Evolutionary conservation across 768 basidiomycete genomes (phyloP).

Genomic region (Termitomyces sp.): DNA sequence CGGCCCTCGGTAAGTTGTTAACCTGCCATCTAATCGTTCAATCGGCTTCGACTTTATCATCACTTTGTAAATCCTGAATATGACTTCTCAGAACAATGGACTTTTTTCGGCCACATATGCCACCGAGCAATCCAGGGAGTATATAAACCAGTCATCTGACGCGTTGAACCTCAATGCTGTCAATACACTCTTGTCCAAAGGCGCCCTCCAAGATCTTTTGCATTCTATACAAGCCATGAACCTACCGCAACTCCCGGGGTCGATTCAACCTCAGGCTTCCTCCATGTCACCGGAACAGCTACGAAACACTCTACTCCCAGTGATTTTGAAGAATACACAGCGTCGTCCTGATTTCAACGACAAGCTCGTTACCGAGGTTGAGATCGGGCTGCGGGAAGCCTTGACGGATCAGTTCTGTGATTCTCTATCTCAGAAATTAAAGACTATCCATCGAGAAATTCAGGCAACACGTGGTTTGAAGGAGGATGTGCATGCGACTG

Average conservation of each 20-base stretch:
- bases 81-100: constrained; percentile 1
- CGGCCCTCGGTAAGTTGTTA: neutral
- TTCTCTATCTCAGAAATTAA: constrained; percentile 22
- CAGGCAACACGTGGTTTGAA: neutral
- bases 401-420: constrained; percentile 27
- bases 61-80: neutral
- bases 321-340: constrained; percentile 18
- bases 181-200: neutral
- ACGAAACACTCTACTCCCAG: constrained; percentile 16
- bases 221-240: constrained; percentile 5
- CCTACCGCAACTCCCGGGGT: neutral
- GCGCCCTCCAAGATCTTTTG: constrained; percentile 2
- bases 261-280: constrained; percentile 2
- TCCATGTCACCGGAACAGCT: constrained; percentile 3
- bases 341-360: constrained; percentile 13
- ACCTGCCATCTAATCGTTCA: neutral
- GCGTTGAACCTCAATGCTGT: neutral
- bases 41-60: neutral
- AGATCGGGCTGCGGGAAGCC: constrained; percentile 17
- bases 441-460: constrained; percentile 14
- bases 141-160: neutral
- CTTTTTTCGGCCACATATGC: neutral
- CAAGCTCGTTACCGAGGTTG: constrained; percentile 4
- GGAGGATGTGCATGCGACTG: neutral
- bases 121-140: neutral